phyloP scores from a whole-genome alignment of 768 basidiomycete species.

The Lenzites betulinus region DNA sequence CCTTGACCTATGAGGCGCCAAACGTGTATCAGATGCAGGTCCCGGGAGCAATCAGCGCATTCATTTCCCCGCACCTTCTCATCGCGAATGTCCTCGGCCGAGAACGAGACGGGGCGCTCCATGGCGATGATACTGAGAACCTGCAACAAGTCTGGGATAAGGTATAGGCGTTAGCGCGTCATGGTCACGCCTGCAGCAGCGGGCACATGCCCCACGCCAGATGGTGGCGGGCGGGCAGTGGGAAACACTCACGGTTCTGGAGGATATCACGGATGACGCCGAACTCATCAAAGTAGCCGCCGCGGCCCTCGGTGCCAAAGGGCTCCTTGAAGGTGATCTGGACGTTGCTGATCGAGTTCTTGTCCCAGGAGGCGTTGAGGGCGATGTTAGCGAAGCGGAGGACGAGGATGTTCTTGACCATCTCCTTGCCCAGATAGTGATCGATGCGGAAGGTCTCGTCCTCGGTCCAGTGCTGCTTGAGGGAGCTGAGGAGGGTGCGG shows the following conservation, averaged over 20 bases:
- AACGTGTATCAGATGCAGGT: conserved; percentile 22
- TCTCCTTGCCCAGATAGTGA: conserved; percentile 99
- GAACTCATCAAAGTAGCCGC: conserved; percentile 99
- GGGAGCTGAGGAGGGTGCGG: conserved; percentile 68
- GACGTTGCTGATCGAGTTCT: conserved; percentile 93
- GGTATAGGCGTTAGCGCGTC: not conserved
- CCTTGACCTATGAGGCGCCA: conserved; percentile 75
- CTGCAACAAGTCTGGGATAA: conserved; percentile 79
- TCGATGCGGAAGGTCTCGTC: conserved; percentile 99
- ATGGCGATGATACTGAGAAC: conserved; percentile 94
- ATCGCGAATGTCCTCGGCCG: conserved; percentile 96
- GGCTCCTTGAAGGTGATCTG: conserved; percentile 99
- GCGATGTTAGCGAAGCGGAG: conserved; percentile 95
- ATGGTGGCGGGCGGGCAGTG: too few species aligned
- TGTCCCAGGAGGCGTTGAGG: conserved; percentile 89
- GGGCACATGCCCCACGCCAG: too few species aligned
- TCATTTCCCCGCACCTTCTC: conserved; percentile 77
- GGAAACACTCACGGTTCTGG: conserved; percentile 85
- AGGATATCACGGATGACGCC: conserved; percentile 97
- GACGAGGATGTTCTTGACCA: conserved; percentile 98
- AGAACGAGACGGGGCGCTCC: conserved; percentile 98
- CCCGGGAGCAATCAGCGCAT: not conserved
- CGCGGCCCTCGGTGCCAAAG: conserved; percentile 98
- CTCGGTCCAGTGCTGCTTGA: conserved; percentile 91
- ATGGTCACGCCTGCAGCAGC: not conserved